Base-by-base conservation (phyloP, 345 rosid genomes). In the Lepidium didymum region DNA sequence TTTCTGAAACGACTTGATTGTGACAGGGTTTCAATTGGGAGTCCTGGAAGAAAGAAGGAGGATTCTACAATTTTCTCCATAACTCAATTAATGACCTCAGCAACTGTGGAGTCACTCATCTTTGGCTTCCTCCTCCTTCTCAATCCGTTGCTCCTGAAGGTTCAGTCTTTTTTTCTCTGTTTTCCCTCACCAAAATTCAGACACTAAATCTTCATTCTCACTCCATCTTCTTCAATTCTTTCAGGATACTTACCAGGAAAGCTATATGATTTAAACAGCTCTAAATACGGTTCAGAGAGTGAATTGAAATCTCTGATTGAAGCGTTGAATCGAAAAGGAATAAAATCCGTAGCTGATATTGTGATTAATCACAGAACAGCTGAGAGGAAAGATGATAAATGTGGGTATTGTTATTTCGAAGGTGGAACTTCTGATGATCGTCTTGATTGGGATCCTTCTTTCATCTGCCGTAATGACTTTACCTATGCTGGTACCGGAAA, bases 51-150 rank as follows among this genome's bases (percentile, higher is more conserved):
- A 77, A 80, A 56, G 74, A 70, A 51, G 97, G 94, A 36, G 97
- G 96, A 38, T 93, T 89, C 89, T 87, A 93, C 81, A 93, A 85
- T 44, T 84, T 80, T 1, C 80, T 93, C 11, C 83, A 78, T 72
- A 86, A 67, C 68, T 58, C 70, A 16, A 56, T 87, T 42, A 73
- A 86, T 52, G 96, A 90, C 33, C 57, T 90, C 59, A 83, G 81
- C 40, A 73, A 38, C n/a, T 86, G 89, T 16, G 96, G 94, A 55
- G 70, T 88, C 50, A 84, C 98, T 57, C 96, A 88, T 69, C 81
- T 93, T 35, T 93, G 97, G 98, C 96, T 90, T 77, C 98, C 97
- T 49, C 97, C 98, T 6, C 75, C 98, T 2, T 93, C 97, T 44
- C 98, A 90, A 19, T 93, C 98, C 2, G 87, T 42, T 40, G 69